phyloP scores from a whole-genome alignment of 2,329 filamentous ascomycete genomes.

The Stachybotrys chartarum region DNA sequence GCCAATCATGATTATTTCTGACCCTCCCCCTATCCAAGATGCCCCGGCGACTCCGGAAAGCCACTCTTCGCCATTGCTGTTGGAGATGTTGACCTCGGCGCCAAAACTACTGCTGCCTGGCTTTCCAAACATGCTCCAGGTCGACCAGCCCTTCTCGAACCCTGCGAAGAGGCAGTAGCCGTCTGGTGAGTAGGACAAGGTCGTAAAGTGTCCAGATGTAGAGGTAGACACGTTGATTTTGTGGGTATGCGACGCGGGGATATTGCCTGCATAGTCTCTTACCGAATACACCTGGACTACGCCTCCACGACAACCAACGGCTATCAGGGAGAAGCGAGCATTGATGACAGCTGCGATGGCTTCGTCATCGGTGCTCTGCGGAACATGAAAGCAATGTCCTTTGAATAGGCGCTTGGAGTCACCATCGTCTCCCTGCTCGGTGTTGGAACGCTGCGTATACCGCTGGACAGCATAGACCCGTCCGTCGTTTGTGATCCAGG shows the following conservation, averaged over 20 bases:
- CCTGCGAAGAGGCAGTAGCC: constrained; percentile 94
- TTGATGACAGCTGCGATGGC: constrained; percentile 80
- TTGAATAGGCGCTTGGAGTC: constrained; percentile 67
- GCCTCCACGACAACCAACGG: constrained; percentile 74
- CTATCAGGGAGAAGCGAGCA: constrained; percentile 88
- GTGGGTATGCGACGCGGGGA: constrained; percentile 78
- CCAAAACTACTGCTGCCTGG: constrained; percentile 77
- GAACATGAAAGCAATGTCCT: constrained; percentile 83
- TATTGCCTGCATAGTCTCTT: constrained; percentile 87
- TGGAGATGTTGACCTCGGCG: constrained; percentile 55
- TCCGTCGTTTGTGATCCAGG: constrained; percentile 87
- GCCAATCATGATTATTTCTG: constrained; percentile 71
- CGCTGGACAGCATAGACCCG: constrained; percentile 87
- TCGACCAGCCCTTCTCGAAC: constrained; percentile 88
- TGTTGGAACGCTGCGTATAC: constrained; percentile 33
- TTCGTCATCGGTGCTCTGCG: constrained; percentile 48
- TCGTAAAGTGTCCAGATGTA: constrained; percentile 64
- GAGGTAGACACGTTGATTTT: constrained; percentile 58
- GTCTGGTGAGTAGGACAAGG: constrained; percentile 82
- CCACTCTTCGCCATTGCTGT: constrained; percentile 72
- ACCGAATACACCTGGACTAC: constrained; percentile 85
- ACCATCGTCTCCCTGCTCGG: constrained; percentile 31
- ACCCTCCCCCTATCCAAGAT: constrained; percentile 82
- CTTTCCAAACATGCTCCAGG: constrained; percentile 97
- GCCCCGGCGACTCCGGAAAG: constrained; percentile 70